Percentiles rank a stretch among this genome's conserved stretches.
Evolutionary conservation across 2,329 filamentous ascomycete species (phyloP).

Genomic region (Penicillium sp.): DNA sequence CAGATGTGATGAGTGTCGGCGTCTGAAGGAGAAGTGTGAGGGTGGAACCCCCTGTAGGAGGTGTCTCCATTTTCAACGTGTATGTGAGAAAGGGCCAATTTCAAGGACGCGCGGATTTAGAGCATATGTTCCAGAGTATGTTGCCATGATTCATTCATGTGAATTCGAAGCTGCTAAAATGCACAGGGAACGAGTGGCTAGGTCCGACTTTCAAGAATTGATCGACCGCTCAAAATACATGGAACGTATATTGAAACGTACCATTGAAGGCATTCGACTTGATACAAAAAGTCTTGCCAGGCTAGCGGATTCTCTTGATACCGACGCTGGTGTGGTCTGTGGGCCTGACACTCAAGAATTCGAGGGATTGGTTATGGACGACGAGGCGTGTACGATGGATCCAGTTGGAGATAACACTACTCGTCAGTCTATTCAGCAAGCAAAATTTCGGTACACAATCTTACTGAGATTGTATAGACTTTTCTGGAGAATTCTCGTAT

Average conservation of each 20-base stretch:
- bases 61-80: constrained; percentile 19
- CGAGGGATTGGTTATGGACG: constrained; percentile 17
- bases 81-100: constrained; percentile 13
- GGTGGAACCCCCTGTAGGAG: constrained; percentile 18
- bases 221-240: constrained; percentile 23
- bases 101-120: constrained; percentile 6
- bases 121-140: constrained; percentile 1
- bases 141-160: background rate
- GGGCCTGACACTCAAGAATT: constrained; percentile 15
- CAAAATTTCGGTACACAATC: background rate
- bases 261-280: constrained; percentile 17
- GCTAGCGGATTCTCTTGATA: constrained; percentile 18
- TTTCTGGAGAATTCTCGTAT: constrained; percentile 58
- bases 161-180: background rate
- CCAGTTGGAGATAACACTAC: constrained; percentile 21
- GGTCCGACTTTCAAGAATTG: constrained; percentile 20
- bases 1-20: constrained; percentile 15
- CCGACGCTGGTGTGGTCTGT: constrained; percentile 5
- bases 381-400: constrained; percentile 25
- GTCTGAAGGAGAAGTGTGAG: constrained; percentile 16
- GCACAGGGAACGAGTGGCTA: constrained; percentile 15
- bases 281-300: constrained; percentile 21
- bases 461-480: constrained; percentile 41
- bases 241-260: constrained; percentile 24
- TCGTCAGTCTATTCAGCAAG: constrained; percentile 1